Evolutionary conservation across 805 yeast genomes (phyloP), one percentile per base, ranked within the genome.

Genomic region (Blastobotrys americana): DNA sequence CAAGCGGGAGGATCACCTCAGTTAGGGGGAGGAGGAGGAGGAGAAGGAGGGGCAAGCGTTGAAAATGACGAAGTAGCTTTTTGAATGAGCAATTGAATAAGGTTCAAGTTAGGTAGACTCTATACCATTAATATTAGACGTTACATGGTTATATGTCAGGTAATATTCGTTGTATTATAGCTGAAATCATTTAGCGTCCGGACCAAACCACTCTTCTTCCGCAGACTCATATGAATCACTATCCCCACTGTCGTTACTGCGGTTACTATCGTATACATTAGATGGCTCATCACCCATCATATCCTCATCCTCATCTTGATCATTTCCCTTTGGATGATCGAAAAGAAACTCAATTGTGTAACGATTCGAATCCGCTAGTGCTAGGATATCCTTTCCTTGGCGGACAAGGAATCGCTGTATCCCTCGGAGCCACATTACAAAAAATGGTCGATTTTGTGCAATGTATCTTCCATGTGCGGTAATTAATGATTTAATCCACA

Each of bases 381-480:
- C 41, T 43, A 40, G 55, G 51, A 85, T 73, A 44, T 84, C 90
- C 61, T 85, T 85, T 10, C 84, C 89, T 10, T 80, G 66, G 55
- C 86, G 74, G 39, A 77, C 79, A 50, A 87, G 68, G 56, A 86
- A 87, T 56, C 93, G 72, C 57, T 81, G 94, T 6, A 87, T 66
- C 1, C 84, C 73, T 54, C 89, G 77, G 52, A 86, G 60, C 0
- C 82, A 71, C 45, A 79, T 75, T 2, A 78, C 70, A 55, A 82
- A 84, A 42, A 77, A 73, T 49, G 74, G 78, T 56, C 77, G 79
- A 55, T 83, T 74, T 9, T 63, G 62, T 34, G 76, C 72, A 43
- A 93, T 82, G 61, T 76, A 82, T 51, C 73, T 73, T 9, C 98
- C 97, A 59, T 90, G 97, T 16, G 72, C 63, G 1, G 82, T 71